A percentile compares a stretch with the other conserved stretches of the same genome.
These are phyloP conservation scores for Pittosporum tobira DNA, from an alignment of 129 eudicot genomes.

Conservation along the genomic window DNA sequence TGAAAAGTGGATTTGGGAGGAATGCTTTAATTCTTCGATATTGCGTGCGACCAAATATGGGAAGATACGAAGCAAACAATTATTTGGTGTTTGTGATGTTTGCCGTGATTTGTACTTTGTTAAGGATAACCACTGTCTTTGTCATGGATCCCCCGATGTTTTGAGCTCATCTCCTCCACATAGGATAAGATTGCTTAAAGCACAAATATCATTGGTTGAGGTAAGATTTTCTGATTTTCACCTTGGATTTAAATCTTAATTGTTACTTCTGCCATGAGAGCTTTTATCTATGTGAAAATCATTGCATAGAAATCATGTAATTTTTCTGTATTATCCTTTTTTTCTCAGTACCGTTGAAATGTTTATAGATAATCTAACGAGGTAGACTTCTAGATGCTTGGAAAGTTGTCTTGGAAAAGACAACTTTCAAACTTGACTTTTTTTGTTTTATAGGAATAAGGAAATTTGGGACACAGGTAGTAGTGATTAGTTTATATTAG, in stretches of 20 bases:
- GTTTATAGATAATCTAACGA: background rate
- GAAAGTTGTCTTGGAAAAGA: background rate
- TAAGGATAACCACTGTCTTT: conserved; percentile 47
- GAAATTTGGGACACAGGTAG: background rate
- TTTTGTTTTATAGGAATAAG: background rate
- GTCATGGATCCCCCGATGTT: conserved; percentile 26
- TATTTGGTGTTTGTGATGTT: conserved; percentile 44
- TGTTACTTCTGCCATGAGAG: background rate
- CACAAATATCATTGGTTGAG: conserved; percentile 62
- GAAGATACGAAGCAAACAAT: conserved; percentile 27
- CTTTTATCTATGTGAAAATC: background rate
- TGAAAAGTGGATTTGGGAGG: conserved; percentile 87
- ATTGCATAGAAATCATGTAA: background rate
- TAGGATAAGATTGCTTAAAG: conserved; percentile 61
- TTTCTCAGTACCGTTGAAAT: background rate
- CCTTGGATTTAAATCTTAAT: background rate
- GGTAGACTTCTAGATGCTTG: background rate
- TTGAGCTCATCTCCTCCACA: too few species aligned
- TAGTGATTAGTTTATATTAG: too few species aligned
- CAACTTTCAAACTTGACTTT: background rate
- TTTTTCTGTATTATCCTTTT: background rate
- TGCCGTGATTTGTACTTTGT: conserved; percentile 41
- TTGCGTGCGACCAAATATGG: conserved; percentile 58
- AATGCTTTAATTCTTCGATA: conserved; percentile 36
- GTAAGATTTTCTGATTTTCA: conserved; percentile 23